Evolutionary conservation across 768 basidiomycete species (phyloP), one percentile per base, ranked within the genome.

Genomic region (Hygrophoropsis aurantiaca): DNA sequence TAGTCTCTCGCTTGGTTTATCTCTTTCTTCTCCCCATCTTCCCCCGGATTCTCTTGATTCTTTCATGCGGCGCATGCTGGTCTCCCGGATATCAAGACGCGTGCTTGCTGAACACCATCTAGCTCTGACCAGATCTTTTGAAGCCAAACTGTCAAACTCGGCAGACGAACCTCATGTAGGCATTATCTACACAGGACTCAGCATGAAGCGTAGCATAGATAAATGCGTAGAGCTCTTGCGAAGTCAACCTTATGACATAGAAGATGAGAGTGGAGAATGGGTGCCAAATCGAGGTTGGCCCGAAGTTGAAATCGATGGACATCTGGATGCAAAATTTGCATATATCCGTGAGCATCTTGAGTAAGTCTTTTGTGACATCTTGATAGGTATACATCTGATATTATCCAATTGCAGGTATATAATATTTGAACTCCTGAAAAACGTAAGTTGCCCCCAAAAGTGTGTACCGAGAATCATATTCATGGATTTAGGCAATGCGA

Each of bases 41-140:
- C 73, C 80, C 0, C 85, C 92, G 0, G 90, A 92, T 49, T 75
- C 79, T 33, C 74, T 94, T 11, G 91, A 94, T 62, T 77, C 87
- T 2, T 91, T 93, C 64, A 90, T 93, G 86, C 80, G 84, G 19
- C 82, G 91, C 19, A 95, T 95, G 92, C 77, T 95, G 9, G 79
- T 91, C 40, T 94, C 92, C 2, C 79, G 92, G 44, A 93, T 94
- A 62, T 93, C 91, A 11, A 79, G 92, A 18, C 82, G 92, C 25
- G 93, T 95, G 25, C 77, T 95, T 19, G 88, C 83, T 4, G 90
- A 94, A 60, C 92, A 95, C 55, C 92, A 95, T 56, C 80, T 94
- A 44, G 87, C 90, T 2, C 73, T 95, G 5, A 87, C 90, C 6
- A 74, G 79, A 47, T 78, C 75, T 21, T 72, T 81, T 47, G 63